A percentile compares a stretch with the other conserved stretches of the same genome.
These are phyloP conservation scores for Talaromyces albobiverticillius DNA, from an alignment of 2,329 filamentous ascomycete species.

Conservation along the genomic window DNA sequence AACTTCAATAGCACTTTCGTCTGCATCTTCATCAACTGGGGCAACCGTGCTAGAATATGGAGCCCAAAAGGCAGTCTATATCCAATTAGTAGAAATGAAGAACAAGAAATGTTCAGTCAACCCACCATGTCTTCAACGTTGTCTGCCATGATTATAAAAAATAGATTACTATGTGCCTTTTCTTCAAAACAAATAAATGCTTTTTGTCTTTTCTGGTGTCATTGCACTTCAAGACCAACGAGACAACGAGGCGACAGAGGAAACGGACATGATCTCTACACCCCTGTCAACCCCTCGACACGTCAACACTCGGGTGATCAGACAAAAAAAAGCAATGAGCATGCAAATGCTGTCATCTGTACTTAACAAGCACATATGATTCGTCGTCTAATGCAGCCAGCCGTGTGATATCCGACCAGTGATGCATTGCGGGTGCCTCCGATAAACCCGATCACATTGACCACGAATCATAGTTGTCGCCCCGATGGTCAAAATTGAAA, in stretches of 20 bases:
- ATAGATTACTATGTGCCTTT: background rate
- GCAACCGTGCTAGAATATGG: background rate
- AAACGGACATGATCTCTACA: too few relatives aligned
- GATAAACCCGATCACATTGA: too few relatives aligned
- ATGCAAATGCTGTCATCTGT: too few relatives aligned
- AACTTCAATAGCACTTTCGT: background rate
- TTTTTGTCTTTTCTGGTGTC: background rate
- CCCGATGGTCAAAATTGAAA: too few relatives aligned
- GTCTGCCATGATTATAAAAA: background rate
- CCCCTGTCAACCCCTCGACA: too few relatives aligned
- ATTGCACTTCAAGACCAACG: too few relatives aligned
- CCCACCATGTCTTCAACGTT: background rate
- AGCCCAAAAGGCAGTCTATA: background rate
- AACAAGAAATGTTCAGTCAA: background rate
- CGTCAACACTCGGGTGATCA: background rate
- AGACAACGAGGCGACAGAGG: too few relatives aligned
- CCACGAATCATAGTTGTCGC: too few relatives aligned
- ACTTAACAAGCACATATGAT: background rate
- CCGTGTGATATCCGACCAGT: background rate
- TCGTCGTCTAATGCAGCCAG: background rate
- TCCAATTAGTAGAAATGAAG: background rate
- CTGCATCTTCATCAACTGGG: background rate
- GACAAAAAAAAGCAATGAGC: background rate
- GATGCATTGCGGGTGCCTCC: too few relatives aligned
- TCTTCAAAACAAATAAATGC: background rate